Conservation (phyloP, 2,329 filamentous ascomycete species). For the Claviceps arundinis region DNA sequence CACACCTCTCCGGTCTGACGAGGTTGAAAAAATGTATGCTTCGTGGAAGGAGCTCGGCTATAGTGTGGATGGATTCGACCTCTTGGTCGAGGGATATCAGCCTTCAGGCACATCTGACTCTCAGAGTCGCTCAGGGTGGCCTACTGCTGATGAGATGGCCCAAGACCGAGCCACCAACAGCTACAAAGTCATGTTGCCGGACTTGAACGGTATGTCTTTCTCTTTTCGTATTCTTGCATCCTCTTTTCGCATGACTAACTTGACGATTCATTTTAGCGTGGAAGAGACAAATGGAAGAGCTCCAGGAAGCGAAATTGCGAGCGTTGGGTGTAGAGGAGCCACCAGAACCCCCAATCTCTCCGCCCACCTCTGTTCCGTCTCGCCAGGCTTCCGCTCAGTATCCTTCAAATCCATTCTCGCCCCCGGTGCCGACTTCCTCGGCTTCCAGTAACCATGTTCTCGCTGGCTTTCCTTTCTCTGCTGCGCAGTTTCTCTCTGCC, state of each 20-base stretch:
- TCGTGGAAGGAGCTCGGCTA: conserved; percentile 60
- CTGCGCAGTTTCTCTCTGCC: conserved; percentile 44
- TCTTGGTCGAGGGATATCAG: conserved; percentile 34
- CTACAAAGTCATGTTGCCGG: conserved; percentile 56
- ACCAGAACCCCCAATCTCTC: conserved; percentile 50
- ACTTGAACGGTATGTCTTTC: conserved; percentile 42
- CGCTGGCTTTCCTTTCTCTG: conserved; percentile 43
- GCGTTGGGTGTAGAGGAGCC: conserved; percentile 74
- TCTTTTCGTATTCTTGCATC: background rate
- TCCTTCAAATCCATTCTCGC: conserved; percentile 67
- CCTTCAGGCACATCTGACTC: conserved; percentile 29
- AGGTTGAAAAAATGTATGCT: conserved; percentile 48
- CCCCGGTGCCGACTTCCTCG: conserved; percentile 68
- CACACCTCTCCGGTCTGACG: conserved; percentile 38
- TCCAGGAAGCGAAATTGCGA: conserved; percentile 84
- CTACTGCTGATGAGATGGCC: conserved; percentile 43
- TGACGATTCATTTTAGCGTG: conserved; percentile 28
- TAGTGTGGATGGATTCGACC: conserved; percentile 53
- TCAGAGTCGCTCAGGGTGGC: conserved; percentile 59
- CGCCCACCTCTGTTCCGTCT: conserved; percentile 46
- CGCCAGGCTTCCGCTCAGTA: conserved; percentile 62
- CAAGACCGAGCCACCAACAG: conserved; percentile 38
- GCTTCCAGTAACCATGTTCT: conserved; percentile 53
- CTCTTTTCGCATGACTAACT: conserved; percentile 6
- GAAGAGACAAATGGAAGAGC: conserved; percentile 66